A percentile compares a stretch with the other conserved stretches of the same genome.
Evolutionary conservation across 1,139 yeast species (phyloP).

Genomic region (Sugiyamaella sp.): DNA sequence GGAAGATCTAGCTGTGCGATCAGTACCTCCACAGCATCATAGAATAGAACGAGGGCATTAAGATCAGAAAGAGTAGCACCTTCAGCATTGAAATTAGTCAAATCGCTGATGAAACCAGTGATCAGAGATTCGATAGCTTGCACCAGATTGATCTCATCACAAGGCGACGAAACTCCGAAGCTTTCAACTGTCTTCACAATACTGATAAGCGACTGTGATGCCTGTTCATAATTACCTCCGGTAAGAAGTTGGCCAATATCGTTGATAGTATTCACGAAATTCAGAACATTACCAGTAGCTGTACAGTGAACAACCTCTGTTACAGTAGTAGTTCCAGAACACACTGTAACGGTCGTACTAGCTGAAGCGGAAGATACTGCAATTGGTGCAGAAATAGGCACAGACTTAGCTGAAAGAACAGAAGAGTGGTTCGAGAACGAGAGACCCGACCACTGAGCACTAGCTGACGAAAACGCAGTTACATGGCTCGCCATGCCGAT

Average conservation of each 20-base stretch:
- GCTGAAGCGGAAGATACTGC: slow-evolving; percentile 7
- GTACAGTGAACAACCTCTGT: slow-evolving; percentile 8
- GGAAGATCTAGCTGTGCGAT: slow-evolving; percentile 4
- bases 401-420: too few species aligned
- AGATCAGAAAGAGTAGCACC: slow-evolving; percentile 1
- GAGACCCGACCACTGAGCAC: too few species aligned
- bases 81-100: not conserved
- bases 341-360: slow-evolving; percentile 1
- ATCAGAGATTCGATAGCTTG: slow-evolving; percentile 3
- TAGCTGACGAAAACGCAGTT: too few species aligned
- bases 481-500: too few species aligned
- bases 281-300: slow-evolving; percentile 10
- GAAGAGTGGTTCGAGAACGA: too few species aligned
- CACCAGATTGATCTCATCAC: slow-evolving; percentile 9
- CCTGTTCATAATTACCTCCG: not conserved
- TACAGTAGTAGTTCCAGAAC: slow-evolving; percentile 7
- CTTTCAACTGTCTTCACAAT: slow-evolving; percentile 3
- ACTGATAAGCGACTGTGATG: not conserved
- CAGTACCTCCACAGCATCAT: not conserved
- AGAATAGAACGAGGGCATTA: not conserved
- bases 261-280: slow-evolving; percentile 9
- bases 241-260: slow-evolving; percentile 5
- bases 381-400: too few species aligned
- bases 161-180: not conserved
- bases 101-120: slow-evolving; percentile 1